Evolutionary conservation across 148 eudicot genomes (phyloP), one percentile per base, ranked within the genome.

Genomic region (Chenopodium quinoa): DNA sequence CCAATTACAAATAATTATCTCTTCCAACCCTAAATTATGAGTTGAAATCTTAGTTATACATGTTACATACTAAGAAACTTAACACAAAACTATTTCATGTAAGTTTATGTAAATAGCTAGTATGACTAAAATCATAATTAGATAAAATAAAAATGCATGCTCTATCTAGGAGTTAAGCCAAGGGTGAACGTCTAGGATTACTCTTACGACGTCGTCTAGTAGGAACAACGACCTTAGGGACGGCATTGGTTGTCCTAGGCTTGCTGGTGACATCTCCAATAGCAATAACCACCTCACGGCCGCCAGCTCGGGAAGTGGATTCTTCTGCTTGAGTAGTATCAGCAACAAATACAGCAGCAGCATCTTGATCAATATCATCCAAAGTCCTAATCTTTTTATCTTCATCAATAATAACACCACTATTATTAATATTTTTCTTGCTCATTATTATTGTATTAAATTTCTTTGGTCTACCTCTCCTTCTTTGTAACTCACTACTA

Each of bases 101-200:
- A 52, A 52, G 3, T 3, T 10, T 52, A 10, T 10, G 16, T 52
- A 52, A 14, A 14, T 52, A 52, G 3, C 16, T 14, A 52, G 14
- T 52, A 52, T 4, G 5, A 56, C 5, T 50, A 17, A 56, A 56
- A 56, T 56, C 62, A 56, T 56, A 56, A 19, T 13, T 56, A 17
- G 22, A 56, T 2, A 56, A 12, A 56, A 13, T 56, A 12, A 56
- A 56, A 50, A 12, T 50, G 62, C 62, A 40, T 40, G 44, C 44
- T 40, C 44, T 6, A 40, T 56, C 62, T 56, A 56, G 62, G 4
- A 56, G 22, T 75, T 79, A 83, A 44, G 62, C 7, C 67, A 84
- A 79, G 64, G 86, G 86, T 69, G 86, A 84, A 75, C 86, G 82
- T 70, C 65, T 44, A 60, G 86, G 86, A 58, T 65, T 81, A 75